phyloP scores from a whole-genome alignment of 2,329 filamentous ascomycete species.

The Penicillium sp. region DNA sequence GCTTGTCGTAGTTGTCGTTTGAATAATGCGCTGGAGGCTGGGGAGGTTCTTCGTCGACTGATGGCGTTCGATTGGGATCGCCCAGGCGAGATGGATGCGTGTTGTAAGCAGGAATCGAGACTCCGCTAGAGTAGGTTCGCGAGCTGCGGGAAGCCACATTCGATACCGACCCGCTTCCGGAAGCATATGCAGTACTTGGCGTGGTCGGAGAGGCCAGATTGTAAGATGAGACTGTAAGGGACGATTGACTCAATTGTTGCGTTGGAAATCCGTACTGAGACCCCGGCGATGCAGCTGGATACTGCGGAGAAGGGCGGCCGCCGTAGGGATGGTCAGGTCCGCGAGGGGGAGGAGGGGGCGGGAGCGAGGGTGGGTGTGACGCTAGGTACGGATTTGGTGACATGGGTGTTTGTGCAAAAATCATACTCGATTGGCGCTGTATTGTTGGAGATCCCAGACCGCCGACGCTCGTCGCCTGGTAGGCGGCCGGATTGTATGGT shows the following conservation, averaged over 20 bases:
- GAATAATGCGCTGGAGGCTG: constrained; percentile 39
- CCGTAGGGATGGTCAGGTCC: constrained; percentile 45
- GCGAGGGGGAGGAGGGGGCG: constrained; percentile 46
- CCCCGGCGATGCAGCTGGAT: constrained; percentile 30
- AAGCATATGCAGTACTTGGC: constrained; percentile 27
- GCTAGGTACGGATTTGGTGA: constrained; percentile 40
- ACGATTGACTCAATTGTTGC: constrained; percentile 31
- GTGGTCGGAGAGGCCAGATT: constrained; percentile 30
- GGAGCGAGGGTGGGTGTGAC: constrained; percentile 29
- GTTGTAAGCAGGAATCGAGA: constrained; percentile 30
- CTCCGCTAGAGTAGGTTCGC: constrained; percentile 29
- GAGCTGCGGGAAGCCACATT: constrained; percentile 24
- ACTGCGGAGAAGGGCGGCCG: constrained; percentile 37
- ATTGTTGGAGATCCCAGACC: constrained; percentile 38
- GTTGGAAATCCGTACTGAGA: constrained; percentile 34
- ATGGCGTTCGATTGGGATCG: constrained; percentile 24
- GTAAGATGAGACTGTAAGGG: constrained; percentile 33
- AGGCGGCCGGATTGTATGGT: constrained; percentile 57
- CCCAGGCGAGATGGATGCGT: constrained; percentile 30
- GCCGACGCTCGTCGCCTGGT: constrained; percentile 44
- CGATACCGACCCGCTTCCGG: constrained; percentile 28
- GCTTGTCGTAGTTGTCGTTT: constrained; percentile 33
- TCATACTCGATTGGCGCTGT: constrained; percentile 38
- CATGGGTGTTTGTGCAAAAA: constrained; percentile 35
- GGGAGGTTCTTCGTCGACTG: constrained; percentile 39